These are phyloP conservation scores for Hypoxylon crocopeplum DNA, from an alignment of 495 filamentous ascomycete species.

Conservation along the genomic window DNA sequence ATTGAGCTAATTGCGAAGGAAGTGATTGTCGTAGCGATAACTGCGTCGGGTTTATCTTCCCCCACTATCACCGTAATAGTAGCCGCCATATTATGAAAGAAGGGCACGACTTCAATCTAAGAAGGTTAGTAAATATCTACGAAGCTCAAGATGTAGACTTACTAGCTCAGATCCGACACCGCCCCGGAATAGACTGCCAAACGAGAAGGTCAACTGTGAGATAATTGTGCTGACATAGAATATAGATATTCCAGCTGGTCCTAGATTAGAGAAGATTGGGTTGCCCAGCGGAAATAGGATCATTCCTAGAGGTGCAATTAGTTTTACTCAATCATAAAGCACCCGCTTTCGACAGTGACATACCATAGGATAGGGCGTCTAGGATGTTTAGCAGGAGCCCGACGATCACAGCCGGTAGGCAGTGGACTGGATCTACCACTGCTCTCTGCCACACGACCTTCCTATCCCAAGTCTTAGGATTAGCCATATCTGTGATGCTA, in stretches of 20 bases:
- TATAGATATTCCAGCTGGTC: constrained; percentile 94
- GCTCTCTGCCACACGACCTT: constrained; percentile 67
- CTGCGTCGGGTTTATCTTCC: constrained; percentile 78
- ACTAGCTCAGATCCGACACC: constrained; percentile 97
- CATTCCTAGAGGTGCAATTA: constrained; percentile 65
- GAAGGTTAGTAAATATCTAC: constrained; percentile 4
- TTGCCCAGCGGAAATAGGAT: constrained; percentile 92
- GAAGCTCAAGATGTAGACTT: constrained; percentile 21
- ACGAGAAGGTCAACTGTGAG: constrained; percentile 90
- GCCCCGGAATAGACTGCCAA: constrained; percentile 87
- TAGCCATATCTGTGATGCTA: constrained; percentile 38
- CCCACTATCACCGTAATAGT: constrained; percentile 82
- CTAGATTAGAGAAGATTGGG: constrained; percentile 80
- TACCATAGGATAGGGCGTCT: constrained; percentile 93
- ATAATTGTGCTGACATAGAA: constrained; percentile 98
- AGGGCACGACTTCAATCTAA: constrained; percentile 94
- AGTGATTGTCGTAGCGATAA: constrained; percentile 90
- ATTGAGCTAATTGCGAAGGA: constrained; percentile 91
- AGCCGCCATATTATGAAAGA: constrained; percentile 96
- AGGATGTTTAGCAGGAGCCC: constrained; percentile 90
- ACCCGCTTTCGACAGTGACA: constrained; percentile 10
- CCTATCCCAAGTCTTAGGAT: constrained; percentile 77
- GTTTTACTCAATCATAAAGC: neutral
- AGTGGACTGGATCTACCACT: constrained; percentile 69
- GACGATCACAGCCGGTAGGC: constrained; percentile 84